Base-by-base conservation (phyloP, 2,329 filamentous ascomycete species). In the Epichloe festucae region DNA sequence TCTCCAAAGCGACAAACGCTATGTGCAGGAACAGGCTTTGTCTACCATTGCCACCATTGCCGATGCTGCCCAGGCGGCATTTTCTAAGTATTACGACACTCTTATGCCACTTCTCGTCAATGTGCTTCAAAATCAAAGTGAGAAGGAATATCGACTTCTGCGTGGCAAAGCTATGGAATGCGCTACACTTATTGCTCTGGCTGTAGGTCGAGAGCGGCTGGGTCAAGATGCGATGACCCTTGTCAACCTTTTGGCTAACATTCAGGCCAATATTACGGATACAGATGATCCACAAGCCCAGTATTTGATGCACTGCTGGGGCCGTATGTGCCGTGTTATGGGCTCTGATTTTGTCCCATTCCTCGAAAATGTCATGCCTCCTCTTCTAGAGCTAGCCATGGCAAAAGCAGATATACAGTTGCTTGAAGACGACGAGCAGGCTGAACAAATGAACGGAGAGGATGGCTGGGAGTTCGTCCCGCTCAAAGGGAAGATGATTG, bases 91-190 rank as follows among this genome's bases (percentile, higher is more conserved):
- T 71, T 98, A 98, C 68, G 86, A 91, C 58, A 91, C 85, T 6
- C 76, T 98, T 39, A 98, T 98, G 93, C 93, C 93, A 15, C 75
- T 96, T 47, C 77, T 98, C 7, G 90, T 97, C 67, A 87, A 85
- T 55, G 91, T 97, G 10, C 73, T 98, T 48, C 85, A 84, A 63
- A 82, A 89, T 59, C 89, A 96, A 63, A 91, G 90, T 61, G 88
- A 90, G 50, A 96, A 95, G 71, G 93, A 98, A 63, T 90, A 90
- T 69, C 80, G 91, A 50, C 74, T 97, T 46, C 78, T 98, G 40
- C 82, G 91, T 53, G 93, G 93, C 48, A 98, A 98, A 74, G 93
- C 93, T 3, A 98, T 98, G 93, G 93, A 98, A 70, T 98, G 93
- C 64, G 91, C 93, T 17, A 98, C 93, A 7, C 74, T 98, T 43